phyloP scores from a whole-genome alignment of 78 protist species.

The Emiliania huxleyi region DNA sequence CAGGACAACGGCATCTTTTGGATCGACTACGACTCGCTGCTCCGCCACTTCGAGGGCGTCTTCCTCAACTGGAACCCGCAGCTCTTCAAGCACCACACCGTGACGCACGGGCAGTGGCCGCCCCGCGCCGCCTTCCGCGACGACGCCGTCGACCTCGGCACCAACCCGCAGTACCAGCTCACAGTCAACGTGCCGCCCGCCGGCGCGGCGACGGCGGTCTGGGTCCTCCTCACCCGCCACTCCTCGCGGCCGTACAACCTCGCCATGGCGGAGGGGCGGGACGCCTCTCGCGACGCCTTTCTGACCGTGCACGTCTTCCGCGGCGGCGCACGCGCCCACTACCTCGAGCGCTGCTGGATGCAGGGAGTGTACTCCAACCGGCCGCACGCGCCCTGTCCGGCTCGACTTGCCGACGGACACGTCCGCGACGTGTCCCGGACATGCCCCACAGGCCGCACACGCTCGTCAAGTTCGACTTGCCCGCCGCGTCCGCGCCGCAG shows the following conservation, averaged over 20 bases:
- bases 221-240: slow-evolving; percentile 44
- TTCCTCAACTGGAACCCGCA: slow-evolving; percentile 45
- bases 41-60: not conserved
- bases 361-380: not conserved
- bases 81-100: not conserved
- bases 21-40: slow-evolving; percentile 33
- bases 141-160: not conserved
- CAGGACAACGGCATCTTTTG: slow-evolving; percentile 56
- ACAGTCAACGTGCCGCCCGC: not conserved
- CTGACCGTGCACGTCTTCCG: slow-evolving; percentile 26
- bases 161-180: slow-evolving; percentile 35
- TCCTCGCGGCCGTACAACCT: not conserved
- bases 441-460: not conserved
- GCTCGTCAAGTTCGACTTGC: not conserved
- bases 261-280: not conserved
- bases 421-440: too few species aligned
- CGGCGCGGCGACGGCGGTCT: not conserved
- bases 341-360: not conserved
- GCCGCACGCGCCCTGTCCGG: too few species aligned
- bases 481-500: not conserved
- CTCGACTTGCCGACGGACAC: too few species aligned
- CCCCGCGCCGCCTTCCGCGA: not conserved
- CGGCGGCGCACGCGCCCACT: not conserved
- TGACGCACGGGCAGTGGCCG: not conserved
- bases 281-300: not conserved